Evolutionary conservation across 2,329 filamentous ascomycete genomes (phyloP).

Genomic region (Pleoardoris graminearum): DNA sequence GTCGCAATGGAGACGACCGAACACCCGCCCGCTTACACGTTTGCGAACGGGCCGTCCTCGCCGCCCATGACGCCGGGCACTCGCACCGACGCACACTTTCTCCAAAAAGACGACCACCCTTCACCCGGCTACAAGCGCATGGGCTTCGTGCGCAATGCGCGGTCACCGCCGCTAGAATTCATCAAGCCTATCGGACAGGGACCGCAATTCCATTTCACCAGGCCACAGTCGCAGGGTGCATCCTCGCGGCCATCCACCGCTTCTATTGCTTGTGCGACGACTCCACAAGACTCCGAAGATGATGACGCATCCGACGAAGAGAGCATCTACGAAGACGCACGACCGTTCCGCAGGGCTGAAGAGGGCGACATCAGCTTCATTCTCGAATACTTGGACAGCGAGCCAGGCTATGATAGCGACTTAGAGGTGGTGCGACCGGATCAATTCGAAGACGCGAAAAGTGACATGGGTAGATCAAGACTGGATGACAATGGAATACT

Average conservation of each 20-base stretch:
- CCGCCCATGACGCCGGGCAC: conserved; percentile 44
- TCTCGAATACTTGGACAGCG: conserved; percentile 49
- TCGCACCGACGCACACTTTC: conserved; percentile 32
- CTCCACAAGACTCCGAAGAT: conserved; percentile 39
- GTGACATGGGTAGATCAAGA: conserved; percentile 34
- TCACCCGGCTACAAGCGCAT: conserved; percentile 42
- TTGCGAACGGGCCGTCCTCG: conserved; percentile 39
- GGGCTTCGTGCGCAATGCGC: conserved; percentile 29
- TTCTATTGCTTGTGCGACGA: conserved; percentile 39
- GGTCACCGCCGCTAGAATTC: conserved; percentile 45
- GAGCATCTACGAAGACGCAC: conserved; percentile 30
- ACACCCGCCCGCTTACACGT: conserved; percentile 31
- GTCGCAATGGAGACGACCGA: conserved; percentile 41
- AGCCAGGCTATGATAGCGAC: conserved; percentile 46
- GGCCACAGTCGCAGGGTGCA: conserved; percentile 37
- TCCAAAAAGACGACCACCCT: conserved; percentile 35
- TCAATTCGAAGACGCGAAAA: conserved; percentile 49
- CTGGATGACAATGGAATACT: conserved; percentile 38
- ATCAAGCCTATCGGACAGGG: conserved; percentile 42
- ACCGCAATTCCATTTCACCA: conserved; percentile 43
- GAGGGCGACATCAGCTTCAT: conserved; percentile 39
- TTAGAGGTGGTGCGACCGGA: conserved; percentile 51
- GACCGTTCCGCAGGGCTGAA: conserved; percentile 29
- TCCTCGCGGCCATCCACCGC: conserved; percentile 45
- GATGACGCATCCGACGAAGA: conserved; percentile 31